Conservation (phyloP, 2,329 filamentous ascomycete genomes). For the Ophiocordyceps camponoti-rufipedis region DNA sequence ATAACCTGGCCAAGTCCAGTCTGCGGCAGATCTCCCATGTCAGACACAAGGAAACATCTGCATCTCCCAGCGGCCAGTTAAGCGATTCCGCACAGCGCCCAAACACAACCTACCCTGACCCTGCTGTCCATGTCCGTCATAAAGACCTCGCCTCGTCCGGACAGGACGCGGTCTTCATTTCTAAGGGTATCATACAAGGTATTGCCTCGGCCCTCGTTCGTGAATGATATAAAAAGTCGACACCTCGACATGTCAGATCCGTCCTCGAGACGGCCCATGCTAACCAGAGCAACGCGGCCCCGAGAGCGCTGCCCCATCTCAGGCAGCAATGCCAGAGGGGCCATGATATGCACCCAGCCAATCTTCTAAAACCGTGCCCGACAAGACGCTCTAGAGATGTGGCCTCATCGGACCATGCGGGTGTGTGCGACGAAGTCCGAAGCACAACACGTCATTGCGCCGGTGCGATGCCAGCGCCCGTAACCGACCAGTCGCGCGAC, state of each 20-base stretch:
- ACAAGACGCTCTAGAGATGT: not conserved
- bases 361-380: not conserved
- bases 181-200: not conserved
- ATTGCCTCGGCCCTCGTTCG: not conserved
- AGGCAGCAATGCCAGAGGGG: no score
- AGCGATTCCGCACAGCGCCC: no score
- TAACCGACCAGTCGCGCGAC: not conserved
- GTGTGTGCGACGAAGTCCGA: not conserved
- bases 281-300: no score
- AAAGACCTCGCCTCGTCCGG: not conserved
- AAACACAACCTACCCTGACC: not conserved
- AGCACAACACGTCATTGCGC: no score
- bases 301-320: no score
- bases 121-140: not conserved
- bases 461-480: not conserved
- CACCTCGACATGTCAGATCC: no score
- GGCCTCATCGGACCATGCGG: not conserved
- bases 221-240: not conserved
- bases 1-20: no score
- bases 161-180: not conserved
- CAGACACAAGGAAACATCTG: no score
- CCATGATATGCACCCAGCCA: no score
- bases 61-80: no score
- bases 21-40: no score
- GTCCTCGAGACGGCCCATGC: no score